A percentile compares a stretch with the other conserved stretches of the same genome.
phyloP scores from a whole-genome alignment of 202 grass and related monocot genomes.

The Alloteropsis angusta region DNA sequence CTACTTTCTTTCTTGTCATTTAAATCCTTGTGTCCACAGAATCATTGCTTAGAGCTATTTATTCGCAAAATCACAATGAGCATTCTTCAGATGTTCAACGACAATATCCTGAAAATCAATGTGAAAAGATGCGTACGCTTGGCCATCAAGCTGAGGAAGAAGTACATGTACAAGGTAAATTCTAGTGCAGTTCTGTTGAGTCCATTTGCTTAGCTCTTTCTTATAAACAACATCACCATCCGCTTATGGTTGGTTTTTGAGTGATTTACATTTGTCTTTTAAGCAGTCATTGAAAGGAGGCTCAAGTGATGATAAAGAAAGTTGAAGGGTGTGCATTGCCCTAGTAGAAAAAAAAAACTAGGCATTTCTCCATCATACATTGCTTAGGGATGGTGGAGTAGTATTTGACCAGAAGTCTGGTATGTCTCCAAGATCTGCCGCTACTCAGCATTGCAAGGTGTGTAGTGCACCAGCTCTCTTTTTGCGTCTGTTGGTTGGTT shows the following conservation, averaged over 20 bases:
- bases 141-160: conserved; percentile 95
- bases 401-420: not conserved
- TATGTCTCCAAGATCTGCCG: conserved; percentile 5
- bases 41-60: not conserved
- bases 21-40: not conserved
- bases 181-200: not conserved
- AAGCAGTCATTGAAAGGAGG: conserved; percentile 31
- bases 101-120: conserved; percentile 88
- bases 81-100: conserved; percentile 89
- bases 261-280: not conserved
- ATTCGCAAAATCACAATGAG: not conserved
- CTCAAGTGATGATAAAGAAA: conserved; percentile 26
- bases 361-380: conserved; percentile 11
- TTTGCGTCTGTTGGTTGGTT: not conserved
- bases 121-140: conserved; percentile 81
- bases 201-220: not conserved
- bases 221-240: too few species aligned
- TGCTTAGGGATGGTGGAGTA: not conserved
- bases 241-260: conserved; percentile 1
- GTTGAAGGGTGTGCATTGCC: conserved; percentile 2
- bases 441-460: conserved; percentile 18
- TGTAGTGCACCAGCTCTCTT: not conserved
- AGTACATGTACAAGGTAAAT: conserved; percentile 73
- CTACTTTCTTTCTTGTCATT: conserved; percentile 4
- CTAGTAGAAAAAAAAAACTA: not conserved